Conservation (phyloP, 1,284 basidiomycete species). For the Phaffia rhodozyma region DNA sequence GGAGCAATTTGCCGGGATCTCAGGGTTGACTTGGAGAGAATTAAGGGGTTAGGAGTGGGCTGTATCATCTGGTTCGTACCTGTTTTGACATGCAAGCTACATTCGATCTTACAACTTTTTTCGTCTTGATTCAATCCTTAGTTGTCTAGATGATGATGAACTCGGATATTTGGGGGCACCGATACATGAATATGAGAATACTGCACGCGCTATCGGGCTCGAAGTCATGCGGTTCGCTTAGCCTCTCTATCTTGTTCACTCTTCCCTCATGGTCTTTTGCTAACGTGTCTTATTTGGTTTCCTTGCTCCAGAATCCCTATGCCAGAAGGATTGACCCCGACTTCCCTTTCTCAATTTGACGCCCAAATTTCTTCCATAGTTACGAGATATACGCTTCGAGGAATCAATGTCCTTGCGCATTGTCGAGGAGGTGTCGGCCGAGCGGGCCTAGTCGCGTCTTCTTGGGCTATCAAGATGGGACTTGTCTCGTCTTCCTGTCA, state of each 20-base stretch:
- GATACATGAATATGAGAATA: constrained; percentile 60
- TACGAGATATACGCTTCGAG: constrained; percentile 58
- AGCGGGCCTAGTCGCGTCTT: constrained; percentile 82
- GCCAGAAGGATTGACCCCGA: constrained; percentile 79
- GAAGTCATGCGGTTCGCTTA: constrained; percentile 52
- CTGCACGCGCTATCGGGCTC: constrained; percentile 54
- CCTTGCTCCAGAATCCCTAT: constrained; percentile 55
- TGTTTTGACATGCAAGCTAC: background rate
- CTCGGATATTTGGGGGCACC: constrained; percentile 69
- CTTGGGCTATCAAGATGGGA: constrained; percentile 87
- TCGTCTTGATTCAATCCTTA: constrained; percentile 28
- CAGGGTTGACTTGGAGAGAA: constrained; percentile 59
- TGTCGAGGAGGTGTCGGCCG: constrained; percentile 92
- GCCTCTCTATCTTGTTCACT: background rate
- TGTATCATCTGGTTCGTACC: constrained; percentile 64
- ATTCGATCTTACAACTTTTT: background rate
- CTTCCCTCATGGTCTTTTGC: background rate
- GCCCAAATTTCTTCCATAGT: constrained; percentile 58
- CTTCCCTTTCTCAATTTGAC: constrained; percentile 54
- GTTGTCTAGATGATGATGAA: constrained; percentile 79
- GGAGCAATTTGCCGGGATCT: constrained; percentile 76
- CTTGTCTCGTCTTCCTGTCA: constrained; percentile 40
- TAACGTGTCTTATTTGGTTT: constrained; percentile 13
- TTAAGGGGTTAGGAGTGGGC: constrained; percentile 61
- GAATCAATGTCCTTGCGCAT: constrained; percentile 68